phyloP scores from a whole-genome alignment of 345 rosid genomes.

The Mallotus nudiflorus region DNA sequence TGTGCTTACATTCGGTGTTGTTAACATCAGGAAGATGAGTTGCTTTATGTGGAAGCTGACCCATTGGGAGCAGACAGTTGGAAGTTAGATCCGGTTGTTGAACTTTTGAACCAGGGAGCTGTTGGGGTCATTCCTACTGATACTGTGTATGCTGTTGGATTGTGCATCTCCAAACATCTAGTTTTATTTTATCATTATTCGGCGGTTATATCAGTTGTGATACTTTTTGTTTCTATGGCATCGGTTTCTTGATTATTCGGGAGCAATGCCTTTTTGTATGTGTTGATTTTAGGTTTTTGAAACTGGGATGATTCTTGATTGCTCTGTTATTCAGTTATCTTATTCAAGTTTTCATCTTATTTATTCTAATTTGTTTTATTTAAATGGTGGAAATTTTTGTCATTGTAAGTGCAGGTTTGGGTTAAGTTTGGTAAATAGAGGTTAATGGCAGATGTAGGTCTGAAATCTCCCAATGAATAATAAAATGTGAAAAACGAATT shows the following conservation, averaged over 20 bases:
- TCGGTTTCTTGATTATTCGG: neutral
- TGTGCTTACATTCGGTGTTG: too few relatives aligned
- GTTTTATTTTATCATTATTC: neutral
- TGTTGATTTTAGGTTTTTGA: neutral
- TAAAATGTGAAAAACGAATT: neutral
- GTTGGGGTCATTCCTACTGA: slow-evolving; percentile 97
- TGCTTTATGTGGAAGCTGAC: slow-evolving; percentile 69
- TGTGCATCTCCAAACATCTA: neutral
- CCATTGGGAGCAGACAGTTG: slow-evolving; percentile 69
- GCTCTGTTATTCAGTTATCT: neutral
- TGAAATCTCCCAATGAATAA: neutral
- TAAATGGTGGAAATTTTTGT: neutral
- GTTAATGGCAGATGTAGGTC: neutral
- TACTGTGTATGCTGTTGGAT: slow-evolving; percentile 53
- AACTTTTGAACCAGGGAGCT: slow-evolving; percentile 79
- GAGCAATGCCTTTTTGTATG: neutral
- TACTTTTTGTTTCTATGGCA: neutral
- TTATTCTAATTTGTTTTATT: neutral
- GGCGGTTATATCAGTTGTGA: neutral
- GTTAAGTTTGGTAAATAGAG: neutral
- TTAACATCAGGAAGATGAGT: slow-evolving; percentile 48
- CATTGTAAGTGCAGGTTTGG: neutral
- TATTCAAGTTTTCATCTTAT: too few relatives aligned
- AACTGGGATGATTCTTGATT: neutral
- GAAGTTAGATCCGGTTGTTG: slow-evolving; percentile 65